These are phyloP conservation scores for Nakataea oryzae DNA, from an alignment of 2,329 filamentous ascomycete genomes.

Conservation along the genomic window DNA sequence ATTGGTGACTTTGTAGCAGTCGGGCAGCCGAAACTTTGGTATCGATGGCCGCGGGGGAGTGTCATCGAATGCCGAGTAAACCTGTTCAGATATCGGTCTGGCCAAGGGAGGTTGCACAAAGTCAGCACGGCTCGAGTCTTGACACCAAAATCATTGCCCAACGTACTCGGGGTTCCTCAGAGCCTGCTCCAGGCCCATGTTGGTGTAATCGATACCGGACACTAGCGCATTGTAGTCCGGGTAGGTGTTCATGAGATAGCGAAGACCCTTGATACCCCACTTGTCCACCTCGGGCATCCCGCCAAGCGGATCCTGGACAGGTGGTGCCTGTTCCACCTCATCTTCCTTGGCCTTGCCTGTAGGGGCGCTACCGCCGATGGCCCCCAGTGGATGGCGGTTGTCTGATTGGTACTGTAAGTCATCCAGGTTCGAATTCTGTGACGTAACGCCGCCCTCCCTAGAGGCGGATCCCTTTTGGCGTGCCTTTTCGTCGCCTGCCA, in stretches of 20 bases:
- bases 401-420: conserved; percentile 19
- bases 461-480: conserved; percentile 30
- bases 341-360: conserved; percentile 30
- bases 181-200: conserved; percentile 48
- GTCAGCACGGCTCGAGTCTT: background rate
- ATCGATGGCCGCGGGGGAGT: conserved; percentile 46
- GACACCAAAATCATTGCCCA: background rate
- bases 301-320: conserved; percentile 45
- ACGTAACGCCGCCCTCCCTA: conserved; percentile 28
- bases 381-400: conserved; percentile 29
- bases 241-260: conserved; percentile 53
- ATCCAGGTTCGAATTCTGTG: conserved; percentile 24
- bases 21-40: conserved; percentile 47
- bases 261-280: conserved; percentile 54
- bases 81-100: conserved; percentile 46
- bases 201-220: conserved; percentile 46
- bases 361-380: conserved; percentile 33
- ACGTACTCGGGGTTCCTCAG: conserved; percentile 39
- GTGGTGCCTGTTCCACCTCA: conserved; percentile 25
- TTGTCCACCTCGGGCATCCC: conserved; percentile 54
- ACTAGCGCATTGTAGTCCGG: conserved; percentile 53
- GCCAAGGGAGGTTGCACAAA: background rate
- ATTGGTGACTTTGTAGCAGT: conserved; percentile 58
- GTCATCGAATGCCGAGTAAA: conserved; percentile 52
- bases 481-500: conserved; percentile 29